Evolutionary conservation across 352 stramenopile species (phyloP).

Genomic region (Globisporangium perplexum): DNA sequence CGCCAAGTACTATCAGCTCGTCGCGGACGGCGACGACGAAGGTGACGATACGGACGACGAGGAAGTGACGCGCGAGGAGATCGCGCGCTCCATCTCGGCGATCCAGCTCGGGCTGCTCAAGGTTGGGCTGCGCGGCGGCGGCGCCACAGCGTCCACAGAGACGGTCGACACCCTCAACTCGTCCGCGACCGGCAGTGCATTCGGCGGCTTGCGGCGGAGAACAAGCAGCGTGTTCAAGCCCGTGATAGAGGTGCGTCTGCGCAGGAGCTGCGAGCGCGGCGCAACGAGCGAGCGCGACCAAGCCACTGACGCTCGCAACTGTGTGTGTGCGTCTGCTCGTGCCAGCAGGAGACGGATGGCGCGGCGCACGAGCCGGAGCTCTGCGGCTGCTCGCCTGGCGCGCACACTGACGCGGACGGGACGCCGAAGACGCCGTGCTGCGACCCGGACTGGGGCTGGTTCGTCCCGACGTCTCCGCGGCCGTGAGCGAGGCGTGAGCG

Average conservation of each 20-base stretch:
- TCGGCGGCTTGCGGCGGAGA: constrained; percentile 22
- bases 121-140: constrained; percentile 15
- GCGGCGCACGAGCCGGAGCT: constrained; percentile 8
- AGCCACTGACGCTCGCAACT: neutral
- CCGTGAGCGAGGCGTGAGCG: neutral
- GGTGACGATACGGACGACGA: constrained; percentile 27
- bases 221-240: constrained; percentile 40
- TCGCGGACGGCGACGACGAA: constrained; percentile 17
- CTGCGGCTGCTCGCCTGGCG: constrained; percentile 14
- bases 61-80: constrained; percentile 32
- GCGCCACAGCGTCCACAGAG: constrained; percentile 12
- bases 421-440: constrained; percentile 23
- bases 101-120: constrained; percentile 39
- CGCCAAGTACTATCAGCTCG: constrained; percentile 55
- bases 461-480: constrained; percentile 36
- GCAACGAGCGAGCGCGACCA: neutral
- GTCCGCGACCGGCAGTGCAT: constrained; percentile 16
- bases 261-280: neutral
- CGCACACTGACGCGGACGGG: constrained; percentile 13
- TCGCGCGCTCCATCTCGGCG: constrained; percentile 39
- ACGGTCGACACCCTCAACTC: constrained; percentile 28
- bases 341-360: neutral
- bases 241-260: constrained; percentile 20
- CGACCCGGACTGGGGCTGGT: constrained; percentile 66
- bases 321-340: too few relatives aligned